Conservation (phyloP, 305 asterid species). For the Fraxinus sp. region DNA sequence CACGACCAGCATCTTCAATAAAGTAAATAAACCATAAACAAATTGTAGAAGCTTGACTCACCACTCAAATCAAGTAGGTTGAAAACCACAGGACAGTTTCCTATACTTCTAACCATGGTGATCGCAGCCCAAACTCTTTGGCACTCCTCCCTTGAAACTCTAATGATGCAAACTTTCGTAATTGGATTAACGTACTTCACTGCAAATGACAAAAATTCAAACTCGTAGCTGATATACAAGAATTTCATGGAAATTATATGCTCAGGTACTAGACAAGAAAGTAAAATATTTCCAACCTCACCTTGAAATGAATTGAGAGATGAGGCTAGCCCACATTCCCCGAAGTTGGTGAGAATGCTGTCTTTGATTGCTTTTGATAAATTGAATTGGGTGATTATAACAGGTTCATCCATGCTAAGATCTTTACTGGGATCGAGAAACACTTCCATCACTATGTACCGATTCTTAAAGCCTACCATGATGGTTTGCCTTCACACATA, state of each 20-base stretch:
- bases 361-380: slow-evolving; percentile 61
- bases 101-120: slow-evolving; percentile 73
- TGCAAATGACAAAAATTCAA: slow-evolving; percentile 28
- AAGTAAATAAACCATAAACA: not conserved
- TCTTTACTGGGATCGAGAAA: slow-evolving; percentile 77
- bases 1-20: not conserved
- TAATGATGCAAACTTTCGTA: slow-evolving; percentile 69
- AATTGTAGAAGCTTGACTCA: slow-evolving; percentile 26
- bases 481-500: slow-evolving; percentile 34
- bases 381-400: slow-evolving; percentile 63
- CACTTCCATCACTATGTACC: slow-evolving; percentile 85
- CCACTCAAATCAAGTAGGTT: slow-evolving; percentile 84
- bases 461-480: slow-evolving; percentile 90
- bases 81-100: slow-evolving; percentile 76
- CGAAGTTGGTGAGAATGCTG: slow-evolving; percentile 70
- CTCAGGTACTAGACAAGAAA: not conserved
- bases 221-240: not conserved
- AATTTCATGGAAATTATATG: not conserved
- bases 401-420: slow-evolving; percentile 53
- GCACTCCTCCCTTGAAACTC: slow-evolving; percentile 72
- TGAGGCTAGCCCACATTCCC: slow-evolving; percentile 88
- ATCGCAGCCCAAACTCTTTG: slow-evolving; percentile 75
- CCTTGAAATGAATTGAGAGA: slow-evolving; percentile 72
- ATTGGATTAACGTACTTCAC: slow-evolving; percentile 89
- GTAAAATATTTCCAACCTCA: slow-evolving; percentile 18